Conservation (phyloP, 305 asterid species). For the Lippia alba region DNA sequence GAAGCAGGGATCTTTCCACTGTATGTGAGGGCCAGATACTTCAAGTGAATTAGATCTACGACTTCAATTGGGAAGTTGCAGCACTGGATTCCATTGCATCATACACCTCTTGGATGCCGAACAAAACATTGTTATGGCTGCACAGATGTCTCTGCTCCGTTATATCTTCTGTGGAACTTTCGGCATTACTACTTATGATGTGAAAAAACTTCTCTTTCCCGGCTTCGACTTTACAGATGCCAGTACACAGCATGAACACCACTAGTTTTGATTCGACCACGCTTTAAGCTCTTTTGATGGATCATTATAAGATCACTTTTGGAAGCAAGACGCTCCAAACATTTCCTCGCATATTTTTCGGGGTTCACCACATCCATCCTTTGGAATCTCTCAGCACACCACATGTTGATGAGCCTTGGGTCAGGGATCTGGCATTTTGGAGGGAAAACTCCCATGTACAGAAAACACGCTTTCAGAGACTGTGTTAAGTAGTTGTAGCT, state of each 20-base stretch:
- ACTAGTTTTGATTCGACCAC: neutral
- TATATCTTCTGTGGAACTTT: neutral
- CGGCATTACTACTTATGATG: too few species aligned
- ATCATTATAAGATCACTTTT: neutral
- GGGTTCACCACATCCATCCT: neutral
- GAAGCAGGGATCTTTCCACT: neutral
- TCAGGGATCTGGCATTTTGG: too few species aligned
- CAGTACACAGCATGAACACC: slow-evolving; percentile 11
- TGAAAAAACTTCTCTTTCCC: neutral
- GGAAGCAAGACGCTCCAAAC: slow-evolving; percentile 12
- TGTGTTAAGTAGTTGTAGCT: too few species aligned
- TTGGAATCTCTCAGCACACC: too few species aligned
- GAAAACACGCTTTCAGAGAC: too few species aligned
- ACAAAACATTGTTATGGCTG: slow-evolving; percentile 13
- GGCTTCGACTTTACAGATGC: neutral
- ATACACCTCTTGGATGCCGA: neutral
- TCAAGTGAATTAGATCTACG: neutral
- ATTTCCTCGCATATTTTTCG: neutral
- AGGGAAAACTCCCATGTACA: too few species aligned
- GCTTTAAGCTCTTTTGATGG: neutral
- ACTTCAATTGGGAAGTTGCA: neutral
- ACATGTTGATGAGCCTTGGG: too few species aligned
- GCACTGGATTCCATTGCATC: neutral
- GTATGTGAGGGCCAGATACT: slow-evolving; percentile 9
- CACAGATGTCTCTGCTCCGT: slow-evolving; percentile 1